Conservation (phyloP, 2,329 filamentous ascomycete species). For the Ophiostoma pallidulum region DNA sequence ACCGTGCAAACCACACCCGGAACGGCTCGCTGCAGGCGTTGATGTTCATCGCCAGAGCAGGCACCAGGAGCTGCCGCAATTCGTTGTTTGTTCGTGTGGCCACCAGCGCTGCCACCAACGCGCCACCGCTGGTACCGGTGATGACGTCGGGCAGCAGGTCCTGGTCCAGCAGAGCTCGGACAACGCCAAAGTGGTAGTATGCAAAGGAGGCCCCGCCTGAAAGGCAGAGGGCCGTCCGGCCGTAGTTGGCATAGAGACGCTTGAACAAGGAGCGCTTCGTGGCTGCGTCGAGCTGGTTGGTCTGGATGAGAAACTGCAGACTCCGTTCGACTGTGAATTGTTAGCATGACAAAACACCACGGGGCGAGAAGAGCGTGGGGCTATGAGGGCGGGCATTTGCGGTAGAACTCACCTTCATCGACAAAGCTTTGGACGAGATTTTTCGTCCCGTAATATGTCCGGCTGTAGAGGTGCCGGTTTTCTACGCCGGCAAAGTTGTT, state of each 20-base stretch:
- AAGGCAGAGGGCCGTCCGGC: constrained; percentile 82
- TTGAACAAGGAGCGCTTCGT: constrained; percentile 79
- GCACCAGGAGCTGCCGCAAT: constrained; percentile 73
- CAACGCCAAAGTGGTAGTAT: constrained; percentile 92
- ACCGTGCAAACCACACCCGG: constrained; percentile 66
- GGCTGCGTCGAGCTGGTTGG: constrained; percentile 56
- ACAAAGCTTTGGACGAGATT: constrained; percentile 82
- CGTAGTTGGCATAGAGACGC: constrained; percentile 81
- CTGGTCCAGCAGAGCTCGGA: constrained; percentile 80
- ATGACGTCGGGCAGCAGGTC: constrained; percentile 85
- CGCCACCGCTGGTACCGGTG: constrained; percentile 90
- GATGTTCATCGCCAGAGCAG: constrained; percentile 76
- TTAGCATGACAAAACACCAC: not conserved
- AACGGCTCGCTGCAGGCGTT: constrained; percentile 75
- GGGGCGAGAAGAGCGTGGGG: not conserved
- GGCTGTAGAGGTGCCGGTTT: constrained; percentile 88
- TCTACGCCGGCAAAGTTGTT: constrained; percentile 96
- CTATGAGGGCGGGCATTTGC: not conserved
- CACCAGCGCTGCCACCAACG: constrained; percentile 76
- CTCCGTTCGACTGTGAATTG: constrained; percentile 47
- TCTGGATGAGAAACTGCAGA: constrained; percentile 59
- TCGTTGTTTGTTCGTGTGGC: constrained; percentile 89
- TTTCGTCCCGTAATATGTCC: constrained; percentile 98
- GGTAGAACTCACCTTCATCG: constrained; percentile 53
- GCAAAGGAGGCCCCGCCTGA: constrained; percentile 92